These are phyloP conservation scores for Hemisphaericaspora lyxosophila DNA, from an alignment of 1,139 yeast genomes.

Conservation along the genomic window DNA sequence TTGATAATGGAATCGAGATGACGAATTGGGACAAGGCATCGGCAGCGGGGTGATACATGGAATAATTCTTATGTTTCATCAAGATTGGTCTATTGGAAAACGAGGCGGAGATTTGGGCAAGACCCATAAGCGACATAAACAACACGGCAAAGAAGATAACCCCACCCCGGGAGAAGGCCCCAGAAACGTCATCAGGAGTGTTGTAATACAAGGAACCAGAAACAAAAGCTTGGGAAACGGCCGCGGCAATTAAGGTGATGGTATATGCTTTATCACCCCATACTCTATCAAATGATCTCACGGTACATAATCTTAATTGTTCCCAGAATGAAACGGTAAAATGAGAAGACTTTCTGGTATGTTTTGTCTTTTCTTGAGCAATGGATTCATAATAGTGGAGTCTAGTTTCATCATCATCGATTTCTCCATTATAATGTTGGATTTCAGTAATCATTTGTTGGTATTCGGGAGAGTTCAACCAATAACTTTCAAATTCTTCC, in stretches of 20 bases:
- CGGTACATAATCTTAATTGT: constrained; percentile 48
- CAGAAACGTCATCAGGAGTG: constrained; percentile 38
- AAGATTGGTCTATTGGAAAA: constrained; percentile 53
- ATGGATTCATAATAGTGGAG: constrained; percentile 35
- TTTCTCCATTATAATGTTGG: constrained; percentile 37
- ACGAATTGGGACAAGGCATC: constrained; percentile 51
- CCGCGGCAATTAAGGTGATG: constrained; percentile 45
- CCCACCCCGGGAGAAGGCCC: constrained; percentile 63
- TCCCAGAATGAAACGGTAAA: constrained; percentile 45
- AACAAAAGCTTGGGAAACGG: constrained; percentile 50
- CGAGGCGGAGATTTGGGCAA: constrained; percentile 52
- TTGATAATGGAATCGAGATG: constrained; percentile 49
- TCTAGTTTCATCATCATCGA: constrained; percentile 38
- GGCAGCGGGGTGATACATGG: constrained; percentile 60
- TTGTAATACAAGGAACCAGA: constrained; percentile 53
- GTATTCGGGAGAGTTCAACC: constrained; percentile 55
- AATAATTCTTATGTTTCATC: constrained; percentile 55
- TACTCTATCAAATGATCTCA: constrained; percentile 51
- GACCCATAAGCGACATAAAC: constrained; percentile 53
- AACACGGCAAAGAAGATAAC: constrained; percentile 52
- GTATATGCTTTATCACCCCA: constrained; percentile 53
- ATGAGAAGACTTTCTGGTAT: constrained; percentile 41
- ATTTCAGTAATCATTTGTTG: constrained; percentile 37
- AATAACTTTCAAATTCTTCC: constrained; percentile 54
- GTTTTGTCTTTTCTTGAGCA: constrained; percentile 41